Evolutionary conservation across 2,329 filamentous ascomycete genomes (phyloP).

Genomic region (Talaromyces atroroseus): DNA sequence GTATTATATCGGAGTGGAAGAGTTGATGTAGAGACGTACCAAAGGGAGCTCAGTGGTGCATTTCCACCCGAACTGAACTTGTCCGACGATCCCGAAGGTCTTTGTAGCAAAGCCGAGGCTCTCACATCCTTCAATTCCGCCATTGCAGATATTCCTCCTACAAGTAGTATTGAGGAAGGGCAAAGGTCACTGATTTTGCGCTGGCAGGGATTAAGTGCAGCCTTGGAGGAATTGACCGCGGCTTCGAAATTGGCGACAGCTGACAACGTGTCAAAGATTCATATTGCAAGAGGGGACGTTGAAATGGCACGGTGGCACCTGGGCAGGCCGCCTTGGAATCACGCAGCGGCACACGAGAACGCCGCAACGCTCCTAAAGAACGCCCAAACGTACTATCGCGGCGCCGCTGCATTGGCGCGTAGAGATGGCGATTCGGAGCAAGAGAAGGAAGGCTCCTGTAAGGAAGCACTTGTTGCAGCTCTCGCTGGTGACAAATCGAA

Average conservation of each 20-base stretch:
- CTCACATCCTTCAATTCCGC: constrained; percentile 51
- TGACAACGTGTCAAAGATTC: constrained; percentile 48
- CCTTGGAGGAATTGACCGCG: constrained; percentile 45
- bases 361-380: constrained; percentile 48
- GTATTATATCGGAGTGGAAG: constrained; percentile 50
- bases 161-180: constrained; percentile 24
- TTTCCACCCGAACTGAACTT: constrained; percentile 39
- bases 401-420: constrained; percentile 41
- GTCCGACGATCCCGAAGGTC: constrained; percentile 42
- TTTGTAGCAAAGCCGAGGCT: constrained; percentile 54
- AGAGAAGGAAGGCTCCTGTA: constrained; percentile 41
- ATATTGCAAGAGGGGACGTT: constrained; percentile 50
- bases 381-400: constrained; percentile 54
- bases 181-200: constrained; percentile 31
- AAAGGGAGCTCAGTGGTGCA: constrained; percentile 37
- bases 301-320: constrained; percentile 52
- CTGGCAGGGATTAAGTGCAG: constrained; percentile 51
- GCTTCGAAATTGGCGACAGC: constrained; percentile 49
- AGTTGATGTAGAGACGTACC: constrained; percentile 51
- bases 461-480: constrained; percentile 46
- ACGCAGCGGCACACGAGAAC: constrained; percentile 41
- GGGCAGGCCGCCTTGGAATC: constrained; percentile 40
- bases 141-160: constrained; percentile 31
- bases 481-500: constrained; percentile 37
- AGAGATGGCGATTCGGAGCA: constrained; percentile 40